Evolutionary conservation across 2,329 filamentous ascomycete species (phyloP).

Genomic region (Ascochyta lentis): DNA sequence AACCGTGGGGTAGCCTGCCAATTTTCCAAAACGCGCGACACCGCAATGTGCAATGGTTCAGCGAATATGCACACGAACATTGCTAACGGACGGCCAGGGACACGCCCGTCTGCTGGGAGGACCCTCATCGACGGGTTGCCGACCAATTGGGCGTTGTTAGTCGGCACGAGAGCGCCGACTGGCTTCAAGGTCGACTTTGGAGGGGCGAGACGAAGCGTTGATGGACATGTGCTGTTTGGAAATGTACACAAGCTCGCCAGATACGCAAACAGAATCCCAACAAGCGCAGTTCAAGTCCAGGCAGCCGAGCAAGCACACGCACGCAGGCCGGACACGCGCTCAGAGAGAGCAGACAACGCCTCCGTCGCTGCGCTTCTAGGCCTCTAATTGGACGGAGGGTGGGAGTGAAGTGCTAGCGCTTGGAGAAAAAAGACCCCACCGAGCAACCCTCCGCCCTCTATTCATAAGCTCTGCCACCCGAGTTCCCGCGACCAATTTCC

Average conservation of each 20-base stretch:
- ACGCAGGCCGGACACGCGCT: slow-evolving; percentile 27
- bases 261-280: slow-evolving; percentile 30
- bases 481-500: slow-evolving; percentile 27
- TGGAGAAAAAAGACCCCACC: slow-evolving; percentile 47
- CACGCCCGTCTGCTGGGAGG: slow-evolving; percentile 12
- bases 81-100: slow-evolving; percentile 19
- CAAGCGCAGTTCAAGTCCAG: slow-evolving; percentile 23
- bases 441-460: slow-evolving; percentile 31
- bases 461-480: slow-evolving; percentile 46
- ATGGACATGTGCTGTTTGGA: slow-evolving; percentile 28
- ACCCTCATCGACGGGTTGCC: slow-evolving; percentile 2
- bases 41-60: slow-evolving; percentile 26
- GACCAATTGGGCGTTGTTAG: slow-evolving; percentile 23
- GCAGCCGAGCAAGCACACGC: slow-evolving; percentile 24
- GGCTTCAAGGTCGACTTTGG: slow-evolving; percentile 27
- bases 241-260: slow-evolving; percentile 17
- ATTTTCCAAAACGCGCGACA: slow-evolving; percentile 40
- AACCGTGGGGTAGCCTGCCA: slow-evolving; percentile 47
- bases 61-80: slow-evolving; percentile 29
- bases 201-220: slow-evolving; percentile 24
- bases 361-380: slow-evolving; percentile 34
- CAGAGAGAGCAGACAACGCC: slow-evolving; percentile 28
- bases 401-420: slow-evolving; percentile 46
- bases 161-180: slow-evolving; percentile 9
- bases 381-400: slow-evolving; percentile 38